Conservation (phyloP, 2,329 filamentous ascomycete species). For the Didymella glomerata region DNA sequence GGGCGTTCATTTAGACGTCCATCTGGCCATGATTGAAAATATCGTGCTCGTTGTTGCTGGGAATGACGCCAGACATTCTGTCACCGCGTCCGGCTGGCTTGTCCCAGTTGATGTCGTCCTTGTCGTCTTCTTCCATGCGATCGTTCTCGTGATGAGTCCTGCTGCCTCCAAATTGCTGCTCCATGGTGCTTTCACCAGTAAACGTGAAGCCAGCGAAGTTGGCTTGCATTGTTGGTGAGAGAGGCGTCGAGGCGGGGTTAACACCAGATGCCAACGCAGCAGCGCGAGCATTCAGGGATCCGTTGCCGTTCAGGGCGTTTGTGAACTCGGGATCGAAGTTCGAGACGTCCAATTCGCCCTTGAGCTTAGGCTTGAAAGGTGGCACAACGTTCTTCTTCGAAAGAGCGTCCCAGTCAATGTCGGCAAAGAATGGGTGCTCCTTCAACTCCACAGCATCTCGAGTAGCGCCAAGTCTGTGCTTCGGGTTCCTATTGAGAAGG, state of each 20-base stretch:
- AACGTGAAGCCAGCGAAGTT: slow-evolving; percentile 99
- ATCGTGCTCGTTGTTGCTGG: slow-evolving; percentile 55
- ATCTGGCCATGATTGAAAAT: slow-evolving; percentile 58
- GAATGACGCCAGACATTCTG: slow-evolving; percentile 62
- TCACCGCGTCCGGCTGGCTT: slow-evolving; percentile 54
- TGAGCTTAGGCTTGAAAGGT: slow-evolving; percentile 96
- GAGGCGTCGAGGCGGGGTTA: slow-evolving; percentile 86
- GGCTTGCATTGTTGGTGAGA: slow-evolving; percentile 94
- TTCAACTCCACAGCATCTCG: slow-evolving; percentile 94
- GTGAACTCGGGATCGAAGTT: slow-evolving; percentile 99
- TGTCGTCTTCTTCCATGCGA: slow-evolving; percentile 57
- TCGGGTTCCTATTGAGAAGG: slow-evolving; percentile 93
- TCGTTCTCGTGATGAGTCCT: slow-evolving; percentile 52
- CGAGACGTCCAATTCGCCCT: slow-evolving; percentile 93
- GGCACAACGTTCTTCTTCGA: slow-evolving; percentile 91
- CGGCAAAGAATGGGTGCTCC: slow-evolving; percentile 90
- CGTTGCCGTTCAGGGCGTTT: slow-evolving; percentile 84
- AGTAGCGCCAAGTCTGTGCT: slow-evolving; percentile 89
- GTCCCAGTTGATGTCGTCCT: slow-evolving; percentile 54
- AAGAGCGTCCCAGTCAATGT: slow-evolving; percentile 91
- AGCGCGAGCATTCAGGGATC: slow-evolving; percentile 89
- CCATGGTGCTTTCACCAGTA: slow-evolving; percentile 95
- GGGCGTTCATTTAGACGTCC: slow-evolving; percentile 41
- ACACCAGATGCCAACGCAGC: slow-evolving; percentile 82
- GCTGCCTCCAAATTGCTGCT: slow-evolving; percentile 72